Conservation (phyloP, 805 yeast genomes). For the Wickerhamomyces bovis region DNA sequence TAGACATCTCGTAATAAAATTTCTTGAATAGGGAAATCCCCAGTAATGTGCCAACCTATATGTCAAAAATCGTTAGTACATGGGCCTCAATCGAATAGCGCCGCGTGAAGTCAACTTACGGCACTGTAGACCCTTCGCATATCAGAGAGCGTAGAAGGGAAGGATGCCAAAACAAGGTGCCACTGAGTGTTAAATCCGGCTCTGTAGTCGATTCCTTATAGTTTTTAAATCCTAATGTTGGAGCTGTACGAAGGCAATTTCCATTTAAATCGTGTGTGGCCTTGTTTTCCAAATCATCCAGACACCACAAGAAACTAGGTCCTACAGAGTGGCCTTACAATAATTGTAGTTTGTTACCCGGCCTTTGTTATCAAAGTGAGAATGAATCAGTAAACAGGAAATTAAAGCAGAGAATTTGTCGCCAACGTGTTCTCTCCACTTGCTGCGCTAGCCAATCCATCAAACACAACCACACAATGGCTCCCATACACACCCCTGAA, state of each 20-base stretch:
- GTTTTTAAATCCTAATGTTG: too few relatives aligned
- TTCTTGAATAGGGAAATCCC: constrained; percentile 1
- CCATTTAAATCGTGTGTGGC: not conserved
- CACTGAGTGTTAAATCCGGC: too few relatives aligned
- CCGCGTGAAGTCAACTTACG: not conserved
- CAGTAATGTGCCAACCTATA: not conserved
- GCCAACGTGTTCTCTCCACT: not conserved
- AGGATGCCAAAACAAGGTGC: too few relatives aligned
- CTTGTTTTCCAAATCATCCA: not conserved
- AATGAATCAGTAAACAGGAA: too few relatives aligned
- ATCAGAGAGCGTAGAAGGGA: not conserved
- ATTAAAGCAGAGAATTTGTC: too few relatives aligned
- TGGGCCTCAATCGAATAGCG: not conserved
- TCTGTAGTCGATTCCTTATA: not conserved
- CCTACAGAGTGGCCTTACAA: not conserved
- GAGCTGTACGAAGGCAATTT: not conserved
- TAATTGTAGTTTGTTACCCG: not conserved
- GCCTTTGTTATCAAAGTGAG: too few relatives aligned
- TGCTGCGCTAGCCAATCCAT: too few relatives aligned
- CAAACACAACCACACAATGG: not conserved
- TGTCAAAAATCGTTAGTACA: not conserved
- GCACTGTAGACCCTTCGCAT: not conserved
- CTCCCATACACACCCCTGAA: not conserved
- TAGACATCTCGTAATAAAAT: not conserved
- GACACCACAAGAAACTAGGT: not conserved